phyloP scores from a whole-genome alignment of 306 rosid species.

The Rubus idaeus region DNA sequence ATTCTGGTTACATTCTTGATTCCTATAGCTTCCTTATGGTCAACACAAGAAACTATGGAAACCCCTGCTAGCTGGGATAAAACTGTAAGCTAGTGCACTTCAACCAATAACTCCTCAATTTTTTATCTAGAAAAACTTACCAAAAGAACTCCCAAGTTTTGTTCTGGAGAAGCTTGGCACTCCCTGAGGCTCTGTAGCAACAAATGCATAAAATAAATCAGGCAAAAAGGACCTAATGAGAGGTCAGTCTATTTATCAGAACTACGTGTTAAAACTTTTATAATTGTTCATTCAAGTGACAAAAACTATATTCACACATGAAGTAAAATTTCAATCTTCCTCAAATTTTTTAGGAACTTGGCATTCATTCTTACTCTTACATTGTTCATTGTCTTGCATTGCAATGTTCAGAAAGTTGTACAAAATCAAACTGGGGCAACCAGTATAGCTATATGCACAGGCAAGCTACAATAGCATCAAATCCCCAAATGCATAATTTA shows the following conservation, averaged over 20 bases:
- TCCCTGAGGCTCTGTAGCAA: slow-evolving; percentile 55
- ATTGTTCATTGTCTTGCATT: neutral
- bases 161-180: slow-evolving; percentile 50
- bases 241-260: neutral
- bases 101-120: neutral
- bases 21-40: neutral
- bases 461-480: neutral
- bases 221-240: neutral
- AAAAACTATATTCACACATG: neutral
- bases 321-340: neutral
- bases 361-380: neutral
- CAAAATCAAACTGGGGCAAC: neutral
- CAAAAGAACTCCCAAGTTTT: slow-evolving; percentile 82
- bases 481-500: neutral
- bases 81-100: neutral
- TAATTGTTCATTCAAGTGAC: neutral
- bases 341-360: neutral
- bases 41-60: neutral
- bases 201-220: slow-evolving; percentile 23
- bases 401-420: neutral
- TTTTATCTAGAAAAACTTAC: slow-evolving; percentile 45
- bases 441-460: neutral
- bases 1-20: neutral
- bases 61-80: slow-evolving; percentile 1
- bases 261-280: neutral